Conservation (phyloP, 371 early-diverging fungal genomes). For the Mucor circinelloides region DNA sequence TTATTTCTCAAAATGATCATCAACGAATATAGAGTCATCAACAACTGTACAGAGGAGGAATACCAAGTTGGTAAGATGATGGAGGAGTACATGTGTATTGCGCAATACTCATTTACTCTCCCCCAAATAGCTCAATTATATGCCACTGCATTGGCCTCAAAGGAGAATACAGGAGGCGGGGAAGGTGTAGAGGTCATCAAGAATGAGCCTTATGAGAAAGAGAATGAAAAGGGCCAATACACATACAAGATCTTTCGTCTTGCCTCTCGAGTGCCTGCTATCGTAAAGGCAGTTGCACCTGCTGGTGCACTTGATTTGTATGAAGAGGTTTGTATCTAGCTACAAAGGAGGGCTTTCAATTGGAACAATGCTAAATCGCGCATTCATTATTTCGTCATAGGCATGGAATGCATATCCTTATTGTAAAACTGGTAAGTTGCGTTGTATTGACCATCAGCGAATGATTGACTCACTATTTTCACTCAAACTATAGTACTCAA, state of each 20-base stretch:
- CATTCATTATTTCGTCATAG: slow-evolving; percentile 16
- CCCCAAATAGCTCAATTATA: slow-evolving; percentile 63
- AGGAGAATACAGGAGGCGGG: slow-evolving; percentile 69
- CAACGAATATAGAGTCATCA: slow-evolving; percentile 71
- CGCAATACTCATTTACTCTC: not conserved
- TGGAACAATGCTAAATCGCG: not conserved
- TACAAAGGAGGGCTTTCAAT: not conserved
- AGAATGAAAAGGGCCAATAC: slow-evolving; percentile 67
- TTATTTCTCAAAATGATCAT: slow-evolving; percentile 48
- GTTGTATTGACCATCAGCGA: not conserved
- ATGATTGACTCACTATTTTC: not conserved
- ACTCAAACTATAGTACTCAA: slow-evolving; percentile 14
- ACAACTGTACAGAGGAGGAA: slow-evolving; percentile 71
- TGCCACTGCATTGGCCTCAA: slow-evolving; percentile 71
- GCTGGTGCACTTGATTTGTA: slow-evolving; percentile 65
- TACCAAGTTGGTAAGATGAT: slow-evolving; percentile 52
- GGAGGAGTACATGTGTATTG: not conserved
- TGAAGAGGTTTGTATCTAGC: slow-evolving; percentile 52
- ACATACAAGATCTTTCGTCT: slow-evolving; percentile 72
- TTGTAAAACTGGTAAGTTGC: slow-evolving; percentile 70
- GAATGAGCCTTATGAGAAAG: slow-evolving; percentile 73
- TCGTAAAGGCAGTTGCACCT: slow-evolving; percentile 59
- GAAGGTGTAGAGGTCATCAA: slow-evolving; percentile 74
- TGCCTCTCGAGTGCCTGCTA: slow-evolving; percentile 58
- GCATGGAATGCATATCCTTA: slow-evolving; percentile 89